Percentiles rank a stretch among this genome's conserved stretches.
Evolutionary conservation across 2,329 filamentous ascomycete genomes (phyloP).

Genomic region (Torrubiella hemipterigena): DNA sequence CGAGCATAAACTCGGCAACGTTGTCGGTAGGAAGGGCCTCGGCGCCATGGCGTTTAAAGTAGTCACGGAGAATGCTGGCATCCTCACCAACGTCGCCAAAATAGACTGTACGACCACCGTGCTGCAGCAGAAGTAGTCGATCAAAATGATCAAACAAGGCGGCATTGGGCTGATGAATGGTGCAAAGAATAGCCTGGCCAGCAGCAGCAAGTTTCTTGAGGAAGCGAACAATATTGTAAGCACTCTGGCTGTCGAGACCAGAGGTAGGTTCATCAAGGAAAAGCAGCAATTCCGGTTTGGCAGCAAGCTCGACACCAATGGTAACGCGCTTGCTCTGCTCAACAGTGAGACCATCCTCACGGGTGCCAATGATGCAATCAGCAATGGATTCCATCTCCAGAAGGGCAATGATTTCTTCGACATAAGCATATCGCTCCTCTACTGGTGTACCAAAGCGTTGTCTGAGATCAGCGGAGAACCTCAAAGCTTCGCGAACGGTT

Average conservation of each 20-base stretch:
- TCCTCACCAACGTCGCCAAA: slow-evolving; percentile 76
- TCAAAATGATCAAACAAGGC: slow-evolving; percentile 84
- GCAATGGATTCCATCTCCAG: slow-evolving; percentile 36
- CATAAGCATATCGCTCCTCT: slow-evolving; percentile 21
- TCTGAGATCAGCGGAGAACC: slow-evolving; percentile 50
- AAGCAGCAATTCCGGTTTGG: slow-evolving; percentile 1
- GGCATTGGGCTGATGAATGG: slow-evolving; percentile 82
- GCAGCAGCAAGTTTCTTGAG: slow-evolving; percentile 65
- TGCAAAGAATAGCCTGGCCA: slow-evolving; percentile 81
- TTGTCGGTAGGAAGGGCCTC: slow-evolving; percentile 43
- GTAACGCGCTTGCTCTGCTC: slow-evolving; percentile 54
- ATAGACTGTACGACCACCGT: slow-evolving; percentile 72
- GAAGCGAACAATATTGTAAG: slow-evolving; percentile 69
- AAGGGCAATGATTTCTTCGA: slow-evolving; percentile 34
- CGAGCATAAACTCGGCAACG: slow-evolving; percentile 71
- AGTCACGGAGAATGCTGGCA: slow-evolving; percentile 55
- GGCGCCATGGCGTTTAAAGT: slow-evolving; percentile 48
- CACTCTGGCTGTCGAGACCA: slow-evolving; percentile 47
- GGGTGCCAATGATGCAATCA: slow-evolving; percentile 34
- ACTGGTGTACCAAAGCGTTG: slow-evolving; percentile 41
- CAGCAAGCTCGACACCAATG: slow-evolving; percentile 57
- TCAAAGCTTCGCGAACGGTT: slow-evolving; percentile 50
- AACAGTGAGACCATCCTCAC: slow-evolving; percentile 50
- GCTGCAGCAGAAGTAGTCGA: slow-evolving; percentile 64
- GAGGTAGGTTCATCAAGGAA: slow-evolving; percentile 50